Evolutionary conservation across 2,329 filamentous ascomycete genomes (phyloP), one percentile per base, ranked within the genome.

Genomic region (Exserohilum rostratum): DNA sequence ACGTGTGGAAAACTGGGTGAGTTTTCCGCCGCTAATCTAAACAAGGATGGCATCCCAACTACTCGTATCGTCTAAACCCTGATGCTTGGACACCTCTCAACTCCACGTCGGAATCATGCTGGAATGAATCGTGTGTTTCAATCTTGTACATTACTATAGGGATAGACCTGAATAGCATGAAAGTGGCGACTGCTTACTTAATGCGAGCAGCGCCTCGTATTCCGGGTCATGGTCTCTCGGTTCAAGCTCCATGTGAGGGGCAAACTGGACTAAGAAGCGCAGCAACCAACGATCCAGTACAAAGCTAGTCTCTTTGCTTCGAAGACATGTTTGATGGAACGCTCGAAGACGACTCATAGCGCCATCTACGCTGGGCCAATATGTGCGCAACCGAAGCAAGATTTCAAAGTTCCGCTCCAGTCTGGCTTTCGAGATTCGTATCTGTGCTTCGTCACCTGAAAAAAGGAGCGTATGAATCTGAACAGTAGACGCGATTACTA

Each of bases 401-500:
- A 67, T 64, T 37, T 65, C 62, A 44, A 67, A 67, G 27, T 67
- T 67, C 22, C 62, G 64, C 51, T 67, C 64, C 6, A 67, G 56
- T 30, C 64, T 62, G 9, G 55, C 52, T 39, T 65, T 67, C 1
- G 62, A 63, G 17, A 64, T 49, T 18, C 64, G 54, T 46, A 67
- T 66, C 34, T 66, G 53, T 15, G 52, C 46, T 42, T 63, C 62
- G 18, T 67, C 56, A 2, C 56, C 57, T 3, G 64, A 67, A 43
- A 67, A 66, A 29, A 67, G 59, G 2, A 67, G 44, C 3, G 64
- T 67, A 6, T 67, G 62, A 1, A 67, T 66, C 22, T 67, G 64
- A 10, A 67, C 57, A 5, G 62, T 67, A 1, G 64, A 67, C 39
- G 61, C 61, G 42, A 67, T 65, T 27, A 67, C 64, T 1, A 67